Evolutionary conservation across 2,329 filamentous ascomycete genomes (phyloP).

Genomic region (Sarocladium strictum): DNA sequence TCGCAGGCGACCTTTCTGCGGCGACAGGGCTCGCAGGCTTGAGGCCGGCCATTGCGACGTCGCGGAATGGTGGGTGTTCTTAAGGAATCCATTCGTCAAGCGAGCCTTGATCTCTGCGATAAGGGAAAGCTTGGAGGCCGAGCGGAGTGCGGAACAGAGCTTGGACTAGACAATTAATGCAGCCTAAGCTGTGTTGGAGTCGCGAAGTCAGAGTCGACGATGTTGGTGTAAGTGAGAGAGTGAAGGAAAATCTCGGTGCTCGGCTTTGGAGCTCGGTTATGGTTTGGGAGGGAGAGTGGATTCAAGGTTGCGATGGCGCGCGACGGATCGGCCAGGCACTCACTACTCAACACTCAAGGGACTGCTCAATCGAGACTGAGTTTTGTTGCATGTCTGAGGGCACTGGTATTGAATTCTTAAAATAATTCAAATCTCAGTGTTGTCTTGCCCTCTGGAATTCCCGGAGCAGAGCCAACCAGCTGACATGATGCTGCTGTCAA

Average conservation of each 20-base stretch:
- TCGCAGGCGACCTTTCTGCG: slow-evolving; percentile 11
- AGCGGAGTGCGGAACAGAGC: neutral
- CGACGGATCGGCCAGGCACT: too few relatives aligned
- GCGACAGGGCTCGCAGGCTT: slow-evolving; percentile 11
- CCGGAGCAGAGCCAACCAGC: too few relatives aligned
- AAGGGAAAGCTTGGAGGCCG: neutral
- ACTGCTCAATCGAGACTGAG: too few relatives aligned
- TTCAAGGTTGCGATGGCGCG: neutral
- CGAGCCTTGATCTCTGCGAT: too few relatives aligned
- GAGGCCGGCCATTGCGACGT: slow-evolving; percentile 21
- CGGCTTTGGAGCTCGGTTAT: slow-evolving; percentile 1
- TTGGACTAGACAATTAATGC: too few relatives aligned
- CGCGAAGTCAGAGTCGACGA: neutral
- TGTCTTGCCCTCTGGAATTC: too few relatives aligned
- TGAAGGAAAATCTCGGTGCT: slow-evolving; percentile 7
- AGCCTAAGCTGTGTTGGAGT: too few relatives aligned
- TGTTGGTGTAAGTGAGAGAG: slow-evolving; percentile 5
- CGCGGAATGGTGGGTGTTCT: neutral
- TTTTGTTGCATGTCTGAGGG: too few relatives aligned
- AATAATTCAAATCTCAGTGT: too few relatives aligned
- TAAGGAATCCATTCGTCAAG: slow-evolving; percentile 11
- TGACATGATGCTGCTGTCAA: too few relatives aligned
- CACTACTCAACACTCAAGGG: too few relatives aligned
- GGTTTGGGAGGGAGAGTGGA: neutral
- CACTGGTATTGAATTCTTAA: too few relatives aligned